A percentile compares a stretch with the other conserved stretches of the same genome.
These are phyloP conservation scores for Aureobasidium sp. DNA, from an alignment of 2,329 filamentous ascomycete species.

Conservation along the genomic window DNA sequence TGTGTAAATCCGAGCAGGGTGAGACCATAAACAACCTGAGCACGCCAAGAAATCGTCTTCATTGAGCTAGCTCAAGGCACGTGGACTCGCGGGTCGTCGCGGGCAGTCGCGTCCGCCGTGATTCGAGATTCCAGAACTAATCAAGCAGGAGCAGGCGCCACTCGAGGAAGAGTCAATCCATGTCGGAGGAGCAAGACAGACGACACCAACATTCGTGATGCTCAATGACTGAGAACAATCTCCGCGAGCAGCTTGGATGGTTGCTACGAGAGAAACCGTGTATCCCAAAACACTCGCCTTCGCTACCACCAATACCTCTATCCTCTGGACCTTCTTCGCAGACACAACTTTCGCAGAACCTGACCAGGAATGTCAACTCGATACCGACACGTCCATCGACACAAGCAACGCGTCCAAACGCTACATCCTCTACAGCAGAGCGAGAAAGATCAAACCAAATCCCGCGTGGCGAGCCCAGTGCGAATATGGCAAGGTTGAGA, in stretches of 20 bases:
- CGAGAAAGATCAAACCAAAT: background rate
- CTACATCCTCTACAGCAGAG: background rate
- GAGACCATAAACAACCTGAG: background rate
- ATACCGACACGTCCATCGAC: background rate
- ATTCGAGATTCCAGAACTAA: constrained; percentile 5
- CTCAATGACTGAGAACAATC: constrained; percentile 44
- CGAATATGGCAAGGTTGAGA: constrained; percentile 39
- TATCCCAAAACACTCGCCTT: constrained; percentile 28
- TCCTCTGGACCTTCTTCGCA: background rate
- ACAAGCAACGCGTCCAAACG: background rate
- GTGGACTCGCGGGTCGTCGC: background rate
- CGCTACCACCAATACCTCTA: constrained; percentile 9
- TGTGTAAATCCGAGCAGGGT: background rate
- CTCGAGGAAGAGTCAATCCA: background rate
- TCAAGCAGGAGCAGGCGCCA: constrained; percentile 6
- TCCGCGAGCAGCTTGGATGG: constrained; percentile 43
- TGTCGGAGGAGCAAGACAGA: background rate
- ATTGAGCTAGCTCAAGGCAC: background rate
- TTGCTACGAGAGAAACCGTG: constrained; percentile 40
- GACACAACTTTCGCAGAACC: background rate
- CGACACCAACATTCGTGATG: constrained; percentile 13
- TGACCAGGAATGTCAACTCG: constrained; percentile 1
- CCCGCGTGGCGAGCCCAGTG: constrained; percentile 7
- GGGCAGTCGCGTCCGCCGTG: constrained; percentile 12
- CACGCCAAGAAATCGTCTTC: background rate